Base-by-base conservation (phyloP, 805 yeast species). In the Ogataea degrootiae region DNA sequence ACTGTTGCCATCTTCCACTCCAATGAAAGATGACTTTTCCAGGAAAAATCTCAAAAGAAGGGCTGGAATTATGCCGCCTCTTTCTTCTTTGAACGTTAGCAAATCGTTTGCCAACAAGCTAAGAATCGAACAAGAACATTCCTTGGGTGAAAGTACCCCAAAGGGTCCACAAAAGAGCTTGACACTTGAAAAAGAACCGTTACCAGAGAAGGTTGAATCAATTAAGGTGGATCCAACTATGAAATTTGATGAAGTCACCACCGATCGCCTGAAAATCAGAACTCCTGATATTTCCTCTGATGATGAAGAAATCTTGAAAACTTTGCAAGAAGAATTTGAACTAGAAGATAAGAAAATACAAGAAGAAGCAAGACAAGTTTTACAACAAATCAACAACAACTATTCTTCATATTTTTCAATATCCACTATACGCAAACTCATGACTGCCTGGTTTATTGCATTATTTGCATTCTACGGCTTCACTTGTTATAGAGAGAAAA, bases 401-500 rank as follows among this genome's bases (percentile, higher is more conserved):
- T 41, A 47, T 7, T 46, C 45, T 7, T 29, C 46, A 6, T 38
- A 46, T 8, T 29, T 44, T 11, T 43, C 43, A 6, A 36, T 50
- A 5, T 46, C 34, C 26, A 21, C 44, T 21, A 17, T 44, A 40
- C 33, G 49, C 43, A 48, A 49, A 36, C 41, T 57, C 5, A 44
- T 52, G 9, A 15, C 42, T 21, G 41, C 39, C 5, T 56, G 60
- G 60, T 40, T 53, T 12, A 6, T 53, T 22, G 34, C 49, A 6
- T 43, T 57, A 34, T 21, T 35, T 3, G 33, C 50, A 14, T 34
- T 46, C 35, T 58, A 31, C 50, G 5, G 54, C 39, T 48, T 42
- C 42, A 45, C 58, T 7, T 42, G 52, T 15, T 65, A 57, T 65
- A 68, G 85, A 42, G 83, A 82, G 47, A 88, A 85, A 59, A 73